Evolutionary conservation across 1,284 basidiomycete species (phyloP), one percentile per base, ranked within the genome.

Genomic region (Golubevia pallescens): DNA sequence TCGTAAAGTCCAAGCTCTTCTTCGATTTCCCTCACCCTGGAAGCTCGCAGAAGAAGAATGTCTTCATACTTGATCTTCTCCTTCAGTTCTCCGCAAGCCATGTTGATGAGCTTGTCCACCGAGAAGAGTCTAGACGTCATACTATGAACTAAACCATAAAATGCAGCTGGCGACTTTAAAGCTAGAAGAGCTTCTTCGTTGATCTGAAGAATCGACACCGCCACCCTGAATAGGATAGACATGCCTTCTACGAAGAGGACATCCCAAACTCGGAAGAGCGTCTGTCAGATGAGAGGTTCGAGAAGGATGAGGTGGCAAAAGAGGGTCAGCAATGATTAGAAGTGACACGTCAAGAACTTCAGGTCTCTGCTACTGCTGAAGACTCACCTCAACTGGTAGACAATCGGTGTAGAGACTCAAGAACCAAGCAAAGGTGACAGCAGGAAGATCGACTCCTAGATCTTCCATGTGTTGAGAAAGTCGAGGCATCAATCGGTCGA

Each of bases 401-500:
- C 95, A 97, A 79, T 97, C 95, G 0, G 96, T 97, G 81, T 97
- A 99, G 19, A 99, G 88, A 3, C 93, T 95, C 51, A 99, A 88
- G 87, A 98, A 97, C 96, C 96, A 99, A 1, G 95, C 95, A 87
- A 98, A 98, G 66, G 94, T 97, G 65, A 98, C 93, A 0, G 95
- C 95, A 0, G 92, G 91, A 3, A 99, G 88, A 81, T 99, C 95
- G 1, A 98, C 91, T 1, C 92, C 93, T 0, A 97, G 89, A 16
- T 91, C 89, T 2, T 88, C 88, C 21, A 99, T 88, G 79, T 98
- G 95, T 0, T 87, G 81, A 61, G 91, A 89, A 1, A 97, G 86
- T 80, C 90, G 91, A 0, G 96, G 96, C 20, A 92, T 87, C 60
- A 90, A 86, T 68, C 93, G 91, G 51, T 90, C 89, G 0, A 98